Percentiles rank a stretch among this genome's conserved stretches.
phyloP scores from a whole-genome alignment of 2,329 filamentous ascomycete genomes.

The Aaosphaeria arxii region DNA sequence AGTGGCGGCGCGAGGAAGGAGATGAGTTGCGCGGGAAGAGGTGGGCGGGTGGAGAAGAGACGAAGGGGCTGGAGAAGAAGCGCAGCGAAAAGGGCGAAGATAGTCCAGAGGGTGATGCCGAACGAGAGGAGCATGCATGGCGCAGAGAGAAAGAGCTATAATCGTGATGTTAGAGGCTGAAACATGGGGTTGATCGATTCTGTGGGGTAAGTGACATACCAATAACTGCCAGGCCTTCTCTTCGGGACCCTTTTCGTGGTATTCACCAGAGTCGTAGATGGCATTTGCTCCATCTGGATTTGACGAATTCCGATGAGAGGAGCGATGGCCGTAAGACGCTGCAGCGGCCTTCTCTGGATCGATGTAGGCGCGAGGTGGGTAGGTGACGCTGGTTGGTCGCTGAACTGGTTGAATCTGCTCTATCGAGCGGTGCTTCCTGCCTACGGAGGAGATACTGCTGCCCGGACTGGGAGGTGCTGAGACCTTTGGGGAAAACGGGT shows the following conservation, averaged over 20 bases:
- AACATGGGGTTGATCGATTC: background rate
- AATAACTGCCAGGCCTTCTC: constrained; percentile 45
- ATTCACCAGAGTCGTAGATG: constrained; percentile 35
- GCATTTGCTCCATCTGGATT: constrained; percentile 18
- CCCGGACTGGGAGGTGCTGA: constrained; percentile 32
- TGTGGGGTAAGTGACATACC: constrained; percentile 19
- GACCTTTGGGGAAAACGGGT: constrained; percentile 32
- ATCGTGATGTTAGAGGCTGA: constrained; percentile 6
- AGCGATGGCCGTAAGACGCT: constrained; percentile 16
- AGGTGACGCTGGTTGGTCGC: constrained; percentile 3
- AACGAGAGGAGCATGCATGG: constrained; percentile 56
- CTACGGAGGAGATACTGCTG: constrained; percentile 29
- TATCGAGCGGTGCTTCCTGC: constrained; percentile 13
- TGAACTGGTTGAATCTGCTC: constrained; percentile 12
- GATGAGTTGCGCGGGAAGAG: constrained; percentile 50
- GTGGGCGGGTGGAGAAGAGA: constrained; percentile 49
- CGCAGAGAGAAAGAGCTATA: constrained; percentile 53
- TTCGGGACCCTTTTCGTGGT: constrained; percentile 38
- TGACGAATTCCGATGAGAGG: constrained; percentile 17
- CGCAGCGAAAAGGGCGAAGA: constrained; percentile 45
- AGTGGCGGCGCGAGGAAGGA: constrained; percentile 53
- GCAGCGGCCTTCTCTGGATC: constrained; percentile 32
- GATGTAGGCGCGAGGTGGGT: constrained; percentile 26
- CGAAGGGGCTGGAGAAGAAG: constrained; percentile 53
- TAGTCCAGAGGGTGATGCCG: constrained; percentile 53